Percentiles rank a stretch among this genome's conserved stretches.
Conservation (phyloP, 805 yeast genomes). For the Wickerhamiella bombiphila region DNA sequence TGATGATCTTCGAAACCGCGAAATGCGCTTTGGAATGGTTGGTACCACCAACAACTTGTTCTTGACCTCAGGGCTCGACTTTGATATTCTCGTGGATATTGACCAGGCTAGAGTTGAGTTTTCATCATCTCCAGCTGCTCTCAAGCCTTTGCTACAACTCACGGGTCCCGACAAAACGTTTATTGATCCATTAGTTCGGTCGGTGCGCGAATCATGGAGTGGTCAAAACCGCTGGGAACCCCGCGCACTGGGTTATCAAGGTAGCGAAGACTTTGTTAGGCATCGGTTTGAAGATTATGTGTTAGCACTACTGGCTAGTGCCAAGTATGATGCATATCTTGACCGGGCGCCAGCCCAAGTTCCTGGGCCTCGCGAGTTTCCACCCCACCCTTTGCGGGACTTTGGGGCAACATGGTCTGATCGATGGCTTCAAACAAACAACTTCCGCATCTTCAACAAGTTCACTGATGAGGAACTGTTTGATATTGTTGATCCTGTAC, state of each 20-base stretch:
- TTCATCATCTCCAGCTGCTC: conserved; percentile 26
- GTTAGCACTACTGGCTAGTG: conserved; percentile 56
- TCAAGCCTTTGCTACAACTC: conserved; percentile 33
- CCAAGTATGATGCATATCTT: conserved; percentile 51
- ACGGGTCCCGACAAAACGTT: conserved; percentile 60
- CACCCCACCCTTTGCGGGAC: conserved; percentile 27
- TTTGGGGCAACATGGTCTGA: conserved; percentile 35
- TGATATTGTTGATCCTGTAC: conserved; percentile 38
- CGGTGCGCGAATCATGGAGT: conserved; percentile 34
- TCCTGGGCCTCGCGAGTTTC: conserved; percentile 20
- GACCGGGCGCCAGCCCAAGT: conserved; percentile 27
- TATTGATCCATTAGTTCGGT: conserved; percentile 40
- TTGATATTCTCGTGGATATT: conserved; percentile 61
- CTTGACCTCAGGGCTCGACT: conserved; percentile 44
- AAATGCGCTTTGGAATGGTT: conserved; percentile 50
- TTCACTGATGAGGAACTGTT: conserved; percentile 58
- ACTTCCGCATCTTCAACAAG: conserved; percentile 38
- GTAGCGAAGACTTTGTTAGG: conserved; percentile 80
- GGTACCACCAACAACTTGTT: conserved; percentile 84
- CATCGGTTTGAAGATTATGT: conserved; percentile 83
- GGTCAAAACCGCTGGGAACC: conserved; percentile 28
- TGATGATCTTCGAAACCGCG: conserved; percentile 46
- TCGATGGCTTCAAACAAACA: conserved; percentile 41
- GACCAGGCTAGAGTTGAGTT: conserved; percentile 33
- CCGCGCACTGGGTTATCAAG: conserved; percentile 37